These are phyloP conservation scores for Starmerella stigmatis DNA, from an alignment of 805 yeast genomes.

Conservation along the genomic window DNA sequence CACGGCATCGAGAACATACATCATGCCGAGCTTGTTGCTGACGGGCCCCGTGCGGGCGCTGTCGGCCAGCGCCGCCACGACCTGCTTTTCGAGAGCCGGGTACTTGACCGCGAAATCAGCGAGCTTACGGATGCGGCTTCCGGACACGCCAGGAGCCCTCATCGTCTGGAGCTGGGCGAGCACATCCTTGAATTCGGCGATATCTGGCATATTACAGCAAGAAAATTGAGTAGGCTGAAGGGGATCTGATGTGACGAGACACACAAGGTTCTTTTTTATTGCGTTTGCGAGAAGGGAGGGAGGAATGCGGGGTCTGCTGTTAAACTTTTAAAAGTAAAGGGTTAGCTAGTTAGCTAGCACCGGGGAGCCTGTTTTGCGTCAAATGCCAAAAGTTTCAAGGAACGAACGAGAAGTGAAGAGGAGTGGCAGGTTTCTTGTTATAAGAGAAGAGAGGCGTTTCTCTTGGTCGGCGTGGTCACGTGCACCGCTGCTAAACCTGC, in stretches of 20 bases:
- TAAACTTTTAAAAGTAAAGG: constrained; percentile 6
- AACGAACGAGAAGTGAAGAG: background rate
- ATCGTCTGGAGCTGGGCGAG: constrained; percentile 26
- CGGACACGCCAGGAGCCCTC: constrained; percentile 81
- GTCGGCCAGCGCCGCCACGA: constrained; percentile 44
- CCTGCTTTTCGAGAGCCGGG: constrained; percentile 35
- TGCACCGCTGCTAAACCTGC: too few species aligned
- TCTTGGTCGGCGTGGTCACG: too few species aligned
- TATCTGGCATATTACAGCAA: constrained; percentile 1
- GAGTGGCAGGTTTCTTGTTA: background rate
- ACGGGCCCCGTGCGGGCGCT: constrained; percentile 64
- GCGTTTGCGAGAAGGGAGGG: too few species aligned
- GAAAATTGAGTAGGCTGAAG: background rate
- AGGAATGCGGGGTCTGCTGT: background rate
- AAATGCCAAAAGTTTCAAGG: background rate
- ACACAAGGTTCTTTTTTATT: background rate
- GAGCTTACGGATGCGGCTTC: constrained; percentile 81
- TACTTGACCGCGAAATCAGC: constrained; percentile 58
- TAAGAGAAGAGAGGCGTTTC: too few species aligned
- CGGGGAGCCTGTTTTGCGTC: constrained; percentile 1
- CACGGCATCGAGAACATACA: constrained; percentile 86
- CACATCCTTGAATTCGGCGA: constrained; percentile 6
- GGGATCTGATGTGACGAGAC: background rate
- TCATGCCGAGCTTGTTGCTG: constrained; percentile 77
- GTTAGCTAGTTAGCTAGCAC: constrained; percentile 6